A percentile compares a stretch with the other conserved stretches of the same genome.
phyloP scores from a whole-genome alignment of 2,329 filamentous ascomycete species.

The Penicillium expansum region DNA sequence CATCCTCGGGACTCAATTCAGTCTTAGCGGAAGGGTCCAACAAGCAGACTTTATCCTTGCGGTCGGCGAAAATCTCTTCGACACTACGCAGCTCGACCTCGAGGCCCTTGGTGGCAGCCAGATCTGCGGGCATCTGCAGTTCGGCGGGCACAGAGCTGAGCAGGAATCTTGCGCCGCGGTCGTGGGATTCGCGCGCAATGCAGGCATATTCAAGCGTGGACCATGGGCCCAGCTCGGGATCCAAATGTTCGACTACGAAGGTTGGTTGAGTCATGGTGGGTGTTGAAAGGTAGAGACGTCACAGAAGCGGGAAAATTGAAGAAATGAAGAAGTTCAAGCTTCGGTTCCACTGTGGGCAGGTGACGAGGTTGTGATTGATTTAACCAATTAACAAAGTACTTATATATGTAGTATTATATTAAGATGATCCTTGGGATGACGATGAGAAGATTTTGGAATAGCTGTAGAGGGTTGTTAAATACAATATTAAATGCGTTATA shows the following conservation, averaged over 20 bases:
- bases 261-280: constrained; percentile 41
- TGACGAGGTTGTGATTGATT: not conserved
- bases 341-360: constrained; percentile 4
- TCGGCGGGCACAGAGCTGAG: constrained; percentile 74
- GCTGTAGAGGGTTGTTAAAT: not conserved
- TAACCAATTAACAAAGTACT: not conserved
- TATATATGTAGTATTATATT: not conserved
- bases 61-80: constrained; percentile 72
- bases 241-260: constrained; percentile 95
- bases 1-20: constrained; percentile 82
- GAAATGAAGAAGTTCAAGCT: constrained; percentile 1
- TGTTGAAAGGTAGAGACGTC: not conserved
- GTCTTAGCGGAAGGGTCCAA: constrained; percentile 80
- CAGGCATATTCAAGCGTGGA: constrained; percentile 87
- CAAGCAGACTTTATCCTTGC: constrained; percentile 77
- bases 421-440: not conserved
- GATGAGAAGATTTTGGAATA: not conserved
- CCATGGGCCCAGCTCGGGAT: constrained; percentile 91
- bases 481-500: not conserved
- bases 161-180: constrained; percentile 66
- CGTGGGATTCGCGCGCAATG: constrained; percentile 77
- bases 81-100: constrained; percentile 73
- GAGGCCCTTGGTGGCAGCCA: constrained; percentile 63
- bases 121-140: constrained; percentile 59
- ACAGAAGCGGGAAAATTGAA: not conserved